These are phyloP conservation scores for Ganoderma sinense DNA, from an alignment of 1,284 basidiomycete species.

Conservation along the genomic window DNA sequence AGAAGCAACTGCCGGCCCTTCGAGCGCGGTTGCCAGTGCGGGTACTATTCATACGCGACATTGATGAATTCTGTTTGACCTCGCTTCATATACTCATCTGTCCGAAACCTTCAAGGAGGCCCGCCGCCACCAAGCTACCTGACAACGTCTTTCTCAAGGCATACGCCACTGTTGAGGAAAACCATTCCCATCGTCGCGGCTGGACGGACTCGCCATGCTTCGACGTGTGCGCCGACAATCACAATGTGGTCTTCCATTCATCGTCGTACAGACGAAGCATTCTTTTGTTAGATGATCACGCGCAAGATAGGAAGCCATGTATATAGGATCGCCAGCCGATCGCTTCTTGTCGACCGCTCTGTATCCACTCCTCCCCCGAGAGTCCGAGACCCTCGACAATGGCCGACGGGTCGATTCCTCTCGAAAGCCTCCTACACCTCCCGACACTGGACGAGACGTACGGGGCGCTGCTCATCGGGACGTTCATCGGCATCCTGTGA, in stretches of 20 bases:
- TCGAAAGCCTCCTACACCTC: not conserved
- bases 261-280: not conserved
- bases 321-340: not conserved
- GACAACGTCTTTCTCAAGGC: not conserved
- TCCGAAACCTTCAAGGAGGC: not conserved
- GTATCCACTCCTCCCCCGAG: not conserved
- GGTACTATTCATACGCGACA: not conserved
- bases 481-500: slow-evolving; percentile 6
- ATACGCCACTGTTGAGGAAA: not conserved
- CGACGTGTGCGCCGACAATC: not conserved
- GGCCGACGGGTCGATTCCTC: not conserved
- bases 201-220: not conserved
- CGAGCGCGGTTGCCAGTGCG: not conserved
- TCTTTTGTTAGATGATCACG: not conserved
- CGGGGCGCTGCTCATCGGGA: slow-evolving; percentile 5
- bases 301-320: not conserved
- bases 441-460: slow-evolving; percentile 10
- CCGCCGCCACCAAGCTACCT: not conserved
- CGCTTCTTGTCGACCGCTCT: not conserved
- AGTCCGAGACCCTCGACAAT: not conserved
- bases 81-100: not conserved
- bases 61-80: not conserved
- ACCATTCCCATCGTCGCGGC: not conserved
- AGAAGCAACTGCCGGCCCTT: not conserved
- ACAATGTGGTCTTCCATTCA: not conserved